Evolutionary conservation across 331 rosid species (phyloP).

Genomic region (Erythrophleum ivorense): DNA sequence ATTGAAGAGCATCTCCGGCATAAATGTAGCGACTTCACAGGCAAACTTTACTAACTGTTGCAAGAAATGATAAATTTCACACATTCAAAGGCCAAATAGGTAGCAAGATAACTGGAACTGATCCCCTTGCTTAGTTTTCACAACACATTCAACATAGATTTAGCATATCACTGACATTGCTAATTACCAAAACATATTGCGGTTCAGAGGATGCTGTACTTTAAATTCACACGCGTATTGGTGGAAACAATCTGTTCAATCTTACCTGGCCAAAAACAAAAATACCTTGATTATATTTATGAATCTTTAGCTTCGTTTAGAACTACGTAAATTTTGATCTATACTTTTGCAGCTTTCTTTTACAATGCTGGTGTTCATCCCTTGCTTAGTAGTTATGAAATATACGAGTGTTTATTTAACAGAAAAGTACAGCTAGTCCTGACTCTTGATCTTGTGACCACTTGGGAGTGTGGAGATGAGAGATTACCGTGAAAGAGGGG

Average conservation of each 20-base stretch:
- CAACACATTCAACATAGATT: not conserved
- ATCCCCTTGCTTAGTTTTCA: not conserved
- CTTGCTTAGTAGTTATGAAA: slow-evolving; percentile 15
- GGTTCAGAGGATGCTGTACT: slow-evolving; percentile 3
- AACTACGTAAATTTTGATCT: slow-evolving; percentile 23
- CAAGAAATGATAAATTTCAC: not conserved
- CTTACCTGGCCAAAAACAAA: slow-evolving; percentile 20
- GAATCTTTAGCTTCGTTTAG: not conserved
- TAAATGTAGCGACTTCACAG: not conserved
- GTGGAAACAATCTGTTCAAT: not conserved
- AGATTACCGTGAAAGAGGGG: slow-evolving; percentile 84
- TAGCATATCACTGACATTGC: not conserved
- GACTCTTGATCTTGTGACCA: slow-evolving; percentile 33
- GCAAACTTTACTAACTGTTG: not conserved
- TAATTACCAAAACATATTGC: not conserved
- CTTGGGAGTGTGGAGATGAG: slow-evolving; percentile 25
- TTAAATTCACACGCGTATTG: slow-evolving; percentile 6
- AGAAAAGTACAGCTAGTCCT: slow-evolving; percentile 25
- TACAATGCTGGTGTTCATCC: slow-evolving; percentile 23
- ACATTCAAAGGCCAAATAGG: not conserved
- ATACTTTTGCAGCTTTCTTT: not conserved
- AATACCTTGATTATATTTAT: not conserved
- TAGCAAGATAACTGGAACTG: not conserved
- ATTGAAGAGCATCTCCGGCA: not conserved
- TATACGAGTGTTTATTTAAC: not conserved